These are phyloP conservation scores for Ceratocystis colombiana DNA, from an alignment of 2,329 filamentous ascomycete genomes.

Conservation along the genomic window DNA sequence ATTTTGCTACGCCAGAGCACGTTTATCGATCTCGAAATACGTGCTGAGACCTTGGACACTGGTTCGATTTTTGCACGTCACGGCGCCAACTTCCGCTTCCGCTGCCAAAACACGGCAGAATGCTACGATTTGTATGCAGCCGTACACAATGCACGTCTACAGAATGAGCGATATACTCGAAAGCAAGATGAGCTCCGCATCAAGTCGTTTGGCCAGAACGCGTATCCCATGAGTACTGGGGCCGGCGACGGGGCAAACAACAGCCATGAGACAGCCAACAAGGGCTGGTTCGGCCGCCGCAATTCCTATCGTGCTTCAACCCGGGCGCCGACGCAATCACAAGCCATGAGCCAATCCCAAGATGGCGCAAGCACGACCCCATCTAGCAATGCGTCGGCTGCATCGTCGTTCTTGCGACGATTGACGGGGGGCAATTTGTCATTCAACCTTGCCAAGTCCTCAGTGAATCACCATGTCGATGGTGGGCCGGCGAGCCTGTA, in stretches of 20 bases:
- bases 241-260: slow-evolving; percentile 33
- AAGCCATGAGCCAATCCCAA: slow-evolving; percentile 44
- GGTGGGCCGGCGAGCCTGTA: slow-evolving; percentile 51
- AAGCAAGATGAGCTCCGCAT: slow-evolving; percentile 57
- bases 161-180: slow-evolving; percentile 78
- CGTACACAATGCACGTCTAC: slow-evolving; percentile 79
- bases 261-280: slow-evolving; percentile 28
- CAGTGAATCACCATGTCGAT: slow-evolving; percentile 48
- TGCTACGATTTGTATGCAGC: slow-evolving; percentile 74
- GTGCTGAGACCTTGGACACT: slow-evolving; percentile 66
- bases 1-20: slow-evolving; percentile 86
- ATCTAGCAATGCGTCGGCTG: slow-evolving; percentile 54
- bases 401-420: slow-evolving; percentile 65
- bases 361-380: slow-evolving; percentile 60
- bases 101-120: slow-evolving; percentile 64
- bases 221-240: not conserved
- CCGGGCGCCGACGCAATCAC: slow-evolving; percentile 42
- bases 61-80: slow-evolving; percentile 58
- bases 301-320: slow-evolving; percentile 56
- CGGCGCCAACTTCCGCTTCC: slow-evolving; percentile 75
- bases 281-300: slow-evolving; percentile 51
- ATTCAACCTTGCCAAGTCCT: slow-evolving; percentile 77
- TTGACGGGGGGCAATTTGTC: slow-evolving; percentile 60
- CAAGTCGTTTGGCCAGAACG: slow-evolving; percentile 56
- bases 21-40: slow-evolving; percentile 84